Evolutionary conservation across 176 grass and related monocot genomes (phyloP).

Genomic region (Poa pratensis): DNA sequence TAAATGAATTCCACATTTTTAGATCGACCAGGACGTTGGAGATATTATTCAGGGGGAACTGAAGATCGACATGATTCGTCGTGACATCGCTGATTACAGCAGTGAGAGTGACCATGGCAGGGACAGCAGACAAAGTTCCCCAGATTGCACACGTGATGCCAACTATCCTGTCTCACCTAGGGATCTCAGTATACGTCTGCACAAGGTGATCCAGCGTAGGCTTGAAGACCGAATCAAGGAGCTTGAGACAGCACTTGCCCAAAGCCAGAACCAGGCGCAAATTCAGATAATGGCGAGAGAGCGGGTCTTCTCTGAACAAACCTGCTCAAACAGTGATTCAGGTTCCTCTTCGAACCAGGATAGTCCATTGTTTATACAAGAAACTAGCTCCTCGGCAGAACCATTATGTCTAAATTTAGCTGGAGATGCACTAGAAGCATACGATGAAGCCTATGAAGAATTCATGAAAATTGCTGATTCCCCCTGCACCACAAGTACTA

Average conservation of each 20-base stretch:
- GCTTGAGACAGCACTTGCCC: conserved; percentile 68
- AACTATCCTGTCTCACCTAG: conserved; percentile 79
- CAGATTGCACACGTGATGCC: conserved; percentile 45
- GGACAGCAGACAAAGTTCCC: conserved; percentile 58
- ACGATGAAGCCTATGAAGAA: conserved; percentile 87
- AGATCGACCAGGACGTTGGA: conserved; percentile 70
- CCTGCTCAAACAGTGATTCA: conserved; percentile 74
- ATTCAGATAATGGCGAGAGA: conserved; percentile 52
- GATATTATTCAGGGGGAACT: conserved; percentile 76
- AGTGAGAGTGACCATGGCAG: conserved; percentile 51
- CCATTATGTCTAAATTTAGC: conserved; percentile 76
- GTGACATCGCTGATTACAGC: conserved; percentile 42
- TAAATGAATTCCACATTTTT: conserved; percentile 41
- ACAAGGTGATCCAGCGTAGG: conserved; percentile 76
- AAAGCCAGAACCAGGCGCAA: conserved; percentile 65
- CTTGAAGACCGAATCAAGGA: conserved; percentile 82
- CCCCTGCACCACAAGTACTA: conserved; percentile 51
- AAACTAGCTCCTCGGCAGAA: conserved; percentile 46
- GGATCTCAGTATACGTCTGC: conserved; percentile 81
- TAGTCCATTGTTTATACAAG: conserved; percentile 57
- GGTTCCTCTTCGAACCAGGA: conserved; percentile 69
- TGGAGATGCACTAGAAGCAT: conserved; percentile 83
- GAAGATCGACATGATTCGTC: conserved; percentile 55
- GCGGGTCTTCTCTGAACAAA: conserved; percentile 53
- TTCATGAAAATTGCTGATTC: conserved; percentile 60